A percentile compares a stretch with the other conserved stretches of the same genome.
phyloP scores from a whole-genome alignment of 495 filamentous ascomycete species.

The Margaritispora aquatica region DNA sequence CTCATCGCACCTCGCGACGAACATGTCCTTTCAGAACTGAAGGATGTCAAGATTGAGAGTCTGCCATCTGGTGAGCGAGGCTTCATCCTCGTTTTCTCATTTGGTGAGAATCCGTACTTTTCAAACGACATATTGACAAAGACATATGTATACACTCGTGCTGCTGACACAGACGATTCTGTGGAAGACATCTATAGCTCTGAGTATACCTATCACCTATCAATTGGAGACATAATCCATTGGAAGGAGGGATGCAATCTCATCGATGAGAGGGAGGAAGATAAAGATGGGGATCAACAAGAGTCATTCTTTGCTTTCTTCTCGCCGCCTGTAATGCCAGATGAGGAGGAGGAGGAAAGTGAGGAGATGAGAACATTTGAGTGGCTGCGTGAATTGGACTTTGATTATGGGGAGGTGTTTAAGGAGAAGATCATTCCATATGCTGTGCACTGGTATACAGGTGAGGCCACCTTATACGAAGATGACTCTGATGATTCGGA shows the following conservation, averaged over 20 bases:
- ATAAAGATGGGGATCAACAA: background rate
- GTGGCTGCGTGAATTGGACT: background rate
- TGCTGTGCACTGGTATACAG: slow-evolving; percentile 4
- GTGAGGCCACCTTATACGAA: background rate
- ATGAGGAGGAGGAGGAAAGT: background rate
- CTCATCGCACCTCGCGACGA: background rate
- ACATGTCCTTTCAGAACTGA: background rate
- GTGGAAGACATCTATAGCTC: background rate
- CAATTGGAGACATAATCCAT: background rate
- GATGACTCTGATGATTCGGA: background rate
- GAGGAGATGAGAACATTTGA: background rate
- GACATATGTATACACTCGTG: background rate
- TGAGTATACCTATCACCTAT: background rate
- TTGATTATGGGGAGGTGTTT: background rate
- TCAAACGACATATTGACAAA: background rate
- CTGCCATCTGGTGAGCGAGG: background rate
- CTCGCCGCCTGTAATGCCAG: background rate
- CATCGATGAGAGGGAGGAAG: background rate
- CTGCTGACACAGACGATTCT: background rate
- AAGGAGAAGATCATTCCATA: slow-evolving; percentile 5
- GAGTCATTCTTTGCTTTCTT: slow-evolving; percentile 1
- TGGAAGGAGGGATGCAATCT: background rate
- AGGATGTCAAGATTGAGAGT: background rate
- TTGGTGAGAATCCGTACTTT: background rate
- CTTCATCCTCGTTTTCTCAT: background rate